Conservation (phyloP, 2,329 filamentous ascomycete genomes). For the Diatrype stigma region DNA sequence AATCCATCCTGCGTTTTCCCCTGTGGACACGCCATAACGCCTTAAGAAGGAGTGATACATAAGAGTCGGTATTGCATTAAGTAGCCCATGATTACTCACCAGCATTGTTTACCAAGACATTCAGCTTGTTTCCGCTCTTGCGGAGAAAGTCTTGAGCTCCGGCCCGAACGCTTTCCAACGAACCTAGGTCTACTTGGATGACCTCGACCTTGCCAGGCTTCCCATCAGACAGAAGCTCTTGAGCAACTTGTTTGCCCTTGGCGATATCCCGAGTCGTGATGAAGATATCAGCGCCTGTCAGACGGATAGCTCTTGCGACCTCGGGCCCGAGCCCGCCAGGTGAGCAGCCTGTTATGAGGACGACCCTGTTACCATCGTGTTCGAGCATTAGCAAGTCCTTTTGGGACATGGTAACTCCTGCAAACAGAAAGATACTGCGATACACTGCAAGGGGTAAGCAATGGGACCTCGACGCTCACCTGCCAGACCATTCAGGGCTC, state of each 20-base stretch:
- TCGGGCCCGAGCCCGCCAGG: conserved; percentile 12
- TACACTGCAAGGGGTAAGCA: not conserved
- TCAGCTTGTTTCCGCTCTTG: conserved; percentile 8
- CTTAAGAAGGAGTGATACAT: not conserved
- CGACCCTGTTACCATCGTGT: conserved; percentile 2
- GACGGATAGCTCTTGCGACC: conserved; percentile 8
- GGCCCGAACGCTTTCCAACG: conserved; percentile 9
- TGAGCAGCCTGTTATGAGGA: conserved; percentile 13
- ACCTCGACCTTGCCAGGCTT: conserved; percentile 11
- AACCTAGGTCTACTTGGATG: conserved; percentile 12
- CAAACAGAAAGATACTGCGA: not conserved
- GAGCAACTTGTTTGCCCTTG: conserved; percentile 9
- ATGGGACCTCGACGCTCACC: not conserved
- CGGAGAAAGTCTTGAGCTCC: conserved; percentile 10
- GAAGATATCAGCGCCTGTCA: conserved; percentile 12
- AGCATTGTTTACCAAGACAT: conserved; percentile 15
- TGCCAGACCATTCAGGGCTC: conserved; percentile 7
- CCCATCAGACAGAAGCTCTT: conserved; percentile 6
- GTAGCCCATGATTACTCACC: not conserved
- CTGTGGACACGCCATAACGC: conserved; percentile 10
- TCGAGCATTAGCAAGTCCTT: not conserved
- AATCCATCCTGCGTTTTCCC: conserved; percentile 11
- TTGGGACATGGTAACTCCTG: not conserved
- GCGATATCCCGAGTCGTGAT: conserved; percentile 10
- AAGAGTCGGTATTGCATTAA: not conserved